A percentile compares a stretch with the other conserved stretches of the same genome.
phyloP scores from a whole-genome alignment of 2,329 filamentous ascomycete genomes.

The Immersiporthe knoxdaviesiana region DNA sequence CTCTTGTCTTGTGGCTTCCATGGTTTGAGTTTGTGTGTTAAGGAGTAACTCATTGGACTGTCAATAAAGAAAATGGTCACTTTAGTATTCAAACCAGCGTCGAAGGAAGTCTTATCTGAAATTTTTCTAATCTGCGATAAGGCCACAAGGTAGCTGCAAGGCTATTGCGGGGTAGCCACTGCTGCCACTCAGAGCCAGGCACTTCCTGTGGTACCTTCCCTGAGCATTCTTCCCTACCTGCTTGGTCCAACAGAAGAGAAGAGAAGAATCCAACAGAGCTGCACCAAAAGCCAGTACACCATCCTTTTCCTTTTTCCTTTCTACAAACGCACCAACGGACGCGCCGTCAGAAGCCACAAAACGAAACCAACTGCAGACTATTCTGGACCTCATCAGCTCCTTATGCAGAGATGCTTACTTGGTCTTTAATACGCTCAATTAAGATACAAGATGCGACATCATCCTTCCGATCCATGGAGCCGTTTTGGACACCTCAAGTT shows the following conservation, averaged over 20 bases:
- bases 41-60: not conserved
- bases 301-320: too few species aligned
- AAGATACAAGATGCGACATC: not conserved
- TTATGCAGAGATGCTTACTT: not conserved
- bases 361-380: not conserved
- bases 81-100: not conserved
- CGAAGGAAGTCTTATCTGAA: slow-evolving; percentile 15
- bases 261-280: not conserved
- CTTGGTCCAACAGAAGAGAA: not conserved
- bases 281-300: not conserved
- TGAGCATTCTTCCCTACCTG: not conserved
- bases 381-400: not conserved
- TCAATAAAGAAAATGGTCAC: too few species aligned
- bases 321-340: not conserved
- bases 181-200: not conserved
- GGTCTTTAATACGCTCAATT: not conserved
- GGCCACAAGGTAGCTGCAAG: slow-evolving; percentile 20
- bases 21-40: not conserved
- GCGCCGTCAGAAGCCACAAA: not conserved
- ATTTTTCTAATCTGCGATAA: slow-evolving; percentile 14
- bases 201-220: not conserved
- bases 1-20: not conserved
- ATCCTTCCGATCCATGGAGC: not conserved
- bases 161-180: slow-evolving; percentile 23
- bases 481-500: not conserved